Percentiles rank a stretch among this genome's conserved stretches.
Evolutionary conservation across 192 early-diverging fungal species (phyloP).

Genomic region (Pecoramyces ruminantium): DNA sequence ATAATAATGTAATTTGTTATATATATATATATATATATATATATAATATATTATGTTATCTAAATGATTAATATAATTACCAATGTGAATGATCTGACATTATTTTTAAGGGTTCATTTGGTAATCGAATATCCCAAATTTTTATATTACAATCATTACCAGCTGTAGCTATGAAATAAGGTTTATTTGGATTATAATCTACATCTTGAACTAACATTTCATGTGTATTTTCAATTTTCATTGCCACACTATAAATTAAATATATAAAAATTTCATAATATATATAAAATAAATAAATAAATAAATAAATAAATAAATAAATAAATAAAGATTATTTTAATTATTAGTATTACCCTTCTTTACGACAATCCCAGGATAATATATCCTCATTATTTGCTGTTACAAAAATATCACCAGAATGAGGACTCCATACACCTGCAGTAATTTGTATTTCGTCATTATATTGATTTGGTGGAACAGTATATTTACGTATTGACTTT

Average conservation of each 20-base stretch:
- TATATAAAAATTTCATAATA: too few species aligned
- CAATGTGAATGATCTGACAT: slow-evolving; percentile 74
- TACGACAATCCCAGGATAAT: slow-evolving; percentile 52
- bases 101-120: slow-evolving; percentile 32
- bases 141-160: slow-evolving; percentile 78
- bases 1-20: too few species aligned
- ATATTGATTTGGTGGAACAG: neutral
- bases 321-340: neutral
- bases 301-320: too few species aligned
- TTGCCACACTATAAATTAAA: slow-evolving; percentile 21
- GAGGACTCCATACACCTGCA: slow-evolving; percentile 45
- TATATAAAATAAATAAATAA: too few species aligned
- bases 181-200: slow-evolving; percentile 78
- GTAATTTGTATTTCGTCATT: slow-evolving; percentile 1
- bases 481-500: neutral
- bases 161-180: slow-evolving; percentile 61
- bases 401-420: slow-evolving; percentile 29
- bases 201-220: slow-evolving; percentile 46
- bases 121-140: slow-evolving; percentile 69
- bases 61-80: slow-evolving; percentile 17
- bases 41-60: neutral
- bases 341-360: slow-evolving; percentile 13
- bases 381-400: slow-evolving; percentile 40
- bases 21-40: too few species aligned
- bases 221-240: slow-evolving; percentile 48